Base-by-base conservation (phyloP, 108 stramenopile genomes). In the Fistulifera pelliculosa region DNA sequence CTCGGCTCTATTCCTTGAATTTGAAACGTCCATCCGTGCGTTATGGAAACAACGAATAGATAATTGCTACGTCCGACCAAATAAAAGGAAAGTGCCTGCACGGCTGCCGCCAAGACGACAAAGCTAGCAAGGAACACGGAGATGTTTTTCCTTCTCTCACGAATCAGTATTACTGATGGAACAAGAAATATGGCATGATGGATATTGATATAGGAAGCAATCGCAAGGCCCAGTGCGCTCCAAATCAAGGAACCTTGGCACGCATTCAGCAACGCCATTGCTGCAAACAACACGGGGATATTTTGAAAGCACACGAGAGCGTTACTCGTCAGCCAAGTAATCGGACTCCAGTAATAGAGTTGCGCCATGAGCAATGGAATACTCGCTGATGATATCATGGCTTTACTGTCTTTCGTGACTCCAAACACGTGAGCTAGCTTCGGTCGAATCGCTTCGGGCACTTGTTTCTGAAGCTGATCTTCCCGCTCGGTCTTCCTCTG, bases 141-240 rank as follows among this genome's bases (percentile, higher is more conserved):
- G 31, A 59, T 60, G 59, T 63, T 61, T 48, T 15, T 25, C 22
- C 47, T 49, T 26, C 26, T 48, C 50, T 26, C 19, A 38, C 43
- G 60, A 41, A 66, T 40, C 38, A 59, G 53, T 13, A 62, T 16
- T 14, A 70, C 25, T 25, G 80, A 41, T 8, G 80, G 81, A 10
- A 80, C 10, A 52, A 78, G 38, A 43, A 66, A 76, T 8, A 66
- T 58, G 14, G 47, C 49, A 49, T 73, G 68, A n/a, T 65, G 65
- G 14, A 59, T 56, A 39, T 87, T 77, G 14, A 69, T 50, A 56
- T 83, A 79, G 0, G 76, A 50, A 2, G 77, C 81, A 43, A 77
- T 19, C 17, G 77, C 80, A 45, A 87, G 64, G 40, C 15, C 66
- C 41, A 79, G 41, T 27, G 77, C 62, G 5, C 68, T 18, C 16